Conservation (phyloP, 2,329 filamentous ascomycete species). For the Bipolaris victoriae region DNA sequence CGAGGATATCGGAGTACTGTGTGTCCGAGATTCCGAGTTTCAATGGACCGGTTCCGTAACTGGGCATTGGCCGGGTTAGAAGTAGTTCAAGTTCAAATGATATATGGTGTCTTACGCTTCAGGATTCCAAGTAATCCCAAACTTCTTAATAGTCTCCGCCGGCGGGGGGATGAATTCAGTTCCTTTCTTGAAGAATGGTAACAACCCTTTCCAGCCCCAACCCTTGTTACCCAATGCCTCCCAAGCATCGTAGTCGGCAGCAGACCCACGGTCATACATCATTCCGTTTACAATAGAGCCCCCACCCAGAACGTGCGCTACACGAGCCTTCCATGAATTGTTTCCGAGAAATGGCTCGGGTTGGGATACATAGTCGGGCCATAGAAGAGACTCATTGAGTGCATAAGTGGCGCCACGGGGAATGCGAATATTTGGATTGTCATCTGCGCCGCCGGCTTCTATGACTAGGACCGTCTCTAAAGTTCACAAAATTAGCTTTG, state of each 20-base stretch:
- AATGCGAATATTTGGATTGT: conserved; percentile 31
- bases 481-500: not conserved
- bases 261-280: conserved; percentile 46
- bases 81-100: too few species aligned
- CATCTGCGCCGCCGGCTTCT: conserved; percentile 33
- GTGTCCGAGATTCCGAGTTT: conserved; percentile 37
- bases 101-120: conserved; percentile 19
- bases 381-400: conserved; percentile 28
- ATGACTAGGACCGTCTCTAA: conserved; percentile 37
- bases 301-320: conserved; percentile 30
- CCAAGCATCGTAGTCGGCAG: conserved; percentile 60
- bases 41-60: conserved; percentile 30
- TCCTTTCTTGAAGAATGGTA: conserved; percentile 40
- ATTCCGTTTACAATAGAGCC: conserved; percentile 45
- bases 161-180: conserved; percentile 34
- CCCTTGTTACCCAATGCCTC: conserved; percentile 63
- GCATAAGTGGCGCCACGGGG: conserved; percentile 32
- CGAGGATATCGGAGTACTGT: conserved; percentile 35
- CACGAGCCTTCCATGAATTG: conserved; percentile 25
- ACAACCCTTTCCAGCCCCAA: conserved; percentile 63
- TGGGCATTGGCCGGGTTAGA: not conserved
- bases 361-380: conserved; percentile 25
- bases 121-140: conserved; percentile 35
- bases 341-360: conserved; percentile 29
- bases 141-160: conserved; percentile 17